Percentiles rank a stretch among this genome's conserved stretches.
Evolutionary conservation across 257 asterid genomes (phyloP).

Genomic region (Euphrasia confusa): DNA sequence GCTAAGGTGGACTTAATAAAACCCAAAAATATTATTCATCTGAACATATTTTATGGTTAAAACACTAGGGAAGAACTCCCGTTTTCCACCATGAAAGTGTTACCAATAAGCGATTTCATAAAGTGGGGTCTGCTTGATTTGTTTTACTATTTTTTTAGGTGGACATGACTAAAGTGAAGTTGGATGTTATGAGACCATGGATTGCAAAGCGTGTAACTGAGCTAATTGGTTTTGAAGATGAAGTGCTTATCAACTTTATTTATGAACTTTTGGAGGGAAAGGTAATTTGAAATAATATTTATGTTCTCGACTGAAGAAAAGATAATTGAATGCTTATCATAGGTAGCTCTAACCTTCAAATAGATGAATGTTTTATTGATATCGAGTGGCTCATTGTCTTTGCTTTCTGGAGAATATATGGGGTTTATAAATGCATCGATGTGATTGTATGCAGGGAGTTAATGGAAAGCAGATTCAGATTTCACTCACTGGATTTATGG

Average conservation of each 20-base stretch:
- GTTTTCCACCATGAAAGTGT: conserved; percentile 1
- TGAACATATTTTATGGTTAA: not conserved
- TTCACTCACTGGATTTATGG: conserved; percentile 96
- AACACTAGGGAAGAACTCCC: not conserved
- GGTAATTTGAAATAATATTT: conserved; percentile 37
- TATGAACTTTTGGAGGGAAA: conserved; percentile 86
- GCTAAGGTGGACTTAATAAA: not conserved
- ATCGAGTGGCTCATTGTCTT: too few relatives aligned
- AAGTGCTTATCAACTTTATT: conserved; percentile 92
- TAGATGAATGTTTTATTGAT: conserved; percentile 8
- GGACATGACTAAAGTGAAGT: conserved; percentile 84
- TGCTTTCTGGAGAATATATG: not conserved
- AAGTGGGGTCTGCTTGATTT: conserved; percentile 14
- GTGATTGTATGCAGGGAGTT: conserved; percentile 59
- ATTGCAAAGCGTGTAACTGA: conserved; percentile 94
- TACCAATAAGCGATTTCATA: conserved; percentile 10
- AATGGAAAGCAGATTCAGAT: conserved; percentile 93
- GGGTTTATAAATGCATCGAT: conserved; percentile 14
- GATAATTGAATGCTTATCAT: not conserved
- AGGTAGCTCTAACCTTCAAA: conserved; percentile 17
- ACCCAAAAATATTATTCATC: not conserved
- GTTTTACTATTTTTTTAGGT: conserved; percentile 44
- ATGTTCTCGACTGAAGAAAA: not conserved
- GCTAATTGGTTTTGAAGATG: conserved; percentile 97
- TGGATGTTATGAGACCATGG: conserved; percentile 98